Percentiles rank a stretch among this genome's conserved stretches.
phyloP scores from a whole-genome alignment of 768 basidiomycete species.

The Suillus variegatus region DNA sequence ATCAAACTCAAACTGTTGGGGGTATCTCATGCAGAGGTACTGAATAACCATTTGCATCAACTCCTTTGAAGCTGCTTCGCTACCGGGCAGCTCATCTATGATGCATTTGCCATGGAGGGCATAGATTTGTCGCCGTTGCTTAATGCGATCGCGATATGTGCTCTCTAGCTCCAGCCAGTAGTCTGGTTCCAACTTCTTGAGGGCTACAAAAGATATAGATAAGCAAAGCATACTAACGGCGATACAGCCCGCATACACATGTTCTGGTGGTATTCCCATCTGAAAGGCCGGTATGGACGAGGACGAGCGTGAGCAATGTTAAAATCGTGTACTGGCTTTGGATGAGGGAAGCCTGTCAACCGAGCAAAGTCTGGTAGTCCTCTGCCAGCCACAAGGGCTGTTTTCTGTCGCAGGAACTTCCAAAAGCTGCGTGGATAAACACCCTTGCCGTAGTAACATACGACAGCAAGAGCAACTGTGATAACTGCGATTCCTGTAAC shows the following conservation, averaged over 20 bases:
- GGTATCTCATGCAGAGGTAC: constrained; percentile 58
- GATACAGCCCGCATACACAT: constrained; percentile 41
- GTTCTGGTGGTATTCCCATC: constrained; percentile 58
- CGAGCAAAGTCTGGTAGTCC: constrained; percentile 40
- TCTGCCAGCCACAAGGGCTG: constrained; percentile 8
- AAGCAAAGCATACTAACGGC: neutral
- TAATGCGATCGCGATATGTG: constrained; percentile 45
- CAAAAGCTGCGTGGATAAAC: neutral
- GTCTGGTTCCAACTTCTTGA: constrained; percentile 51
- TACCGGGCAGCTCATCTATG: constrained; percentile 49
- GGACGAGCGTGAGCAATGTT: constrained; percentile 44
- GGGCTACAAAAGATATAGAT: constrained; percentile 28
- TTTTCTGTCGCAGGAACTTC: constrained; percentile 2
- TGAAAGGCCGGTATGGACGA: constrained; percentile 56
- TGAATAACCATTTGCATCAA: constrained; percentile 58
- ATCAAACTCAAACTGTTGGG: constrained; percentile 48
- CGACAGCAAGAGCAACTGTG: constrained; percentile 1
- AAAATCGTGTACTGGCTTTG: constrained; percentile 43
- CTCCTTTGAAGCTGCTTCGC: constrained; percentile 49
- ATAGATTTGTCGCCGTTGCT: constrained; percentile 43
- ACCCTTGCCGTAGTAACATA: constrained; percentile 8
- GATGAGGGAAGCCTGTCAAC: constrained; percentile 45
- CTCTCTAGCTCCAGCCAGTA: constrained; percentile 61
- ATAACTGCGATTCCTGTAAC: constrained; percentile 10
- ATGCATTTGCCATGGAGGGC: constrained; percentile 40